These are phyloP conservation scores for Curvularia spicifera DNA, from an alignment of 2,329 filamentous ascomycete species.

Conservation along the genomic window DNA sequence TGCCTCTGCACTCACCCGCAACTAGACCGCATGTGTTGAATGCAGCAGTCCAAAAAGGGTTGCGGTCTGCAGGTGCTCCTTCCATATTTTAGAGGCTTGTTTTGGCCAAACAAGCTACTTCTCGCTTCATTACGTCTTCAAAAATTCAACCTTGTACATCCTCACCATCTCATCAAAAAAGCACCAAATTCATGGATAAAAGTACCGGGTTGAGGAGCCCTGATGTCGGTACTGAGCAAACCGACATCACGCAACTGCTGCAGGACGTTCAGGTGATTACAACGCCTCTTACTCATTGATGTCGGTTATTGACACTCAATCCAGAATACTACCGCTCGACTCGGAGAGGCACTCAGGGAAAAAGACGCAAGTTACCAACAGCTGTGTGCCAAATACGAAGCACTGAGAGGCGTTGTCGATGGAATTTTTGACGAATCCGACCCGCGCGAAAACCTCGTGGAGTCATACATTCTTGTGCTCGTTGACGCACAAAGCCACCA, in stretches of 20 bases:
- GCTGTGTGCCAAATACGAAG: neutral
- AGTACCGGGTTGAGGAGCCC: too few relatives aligned
- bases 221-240: neutral
- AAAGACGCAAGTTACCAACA: neutral
- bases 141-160: neutral
- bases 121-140: neutral
- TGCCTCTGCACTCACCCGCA: neutral
- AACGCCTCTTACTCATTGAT: neutral
- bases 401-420: neutral
- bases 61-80: neutral
- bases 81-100: neutral
- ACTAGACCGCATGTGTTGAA: neutral
- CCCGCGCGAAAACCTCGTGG: neutral
- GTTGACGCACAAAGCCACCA: slow-evolving; percentile 5
- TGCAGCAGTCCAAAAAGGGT: neutral
- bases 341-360: neutral
- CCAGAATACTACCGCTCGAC: neutral
- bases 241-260: neutral
- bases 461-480: neutral
- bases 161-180: too few relatives aligned
- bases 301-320: neutral
- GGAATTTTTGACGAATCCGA: neutral
- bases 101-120: neutral
- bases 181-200: neutral
- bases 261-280: neutral